Evolutionary conservation across 2,329 filamentous ascomycete species (phyloP).

Genomic region (Decorospora gaudefroyi): DNA sequence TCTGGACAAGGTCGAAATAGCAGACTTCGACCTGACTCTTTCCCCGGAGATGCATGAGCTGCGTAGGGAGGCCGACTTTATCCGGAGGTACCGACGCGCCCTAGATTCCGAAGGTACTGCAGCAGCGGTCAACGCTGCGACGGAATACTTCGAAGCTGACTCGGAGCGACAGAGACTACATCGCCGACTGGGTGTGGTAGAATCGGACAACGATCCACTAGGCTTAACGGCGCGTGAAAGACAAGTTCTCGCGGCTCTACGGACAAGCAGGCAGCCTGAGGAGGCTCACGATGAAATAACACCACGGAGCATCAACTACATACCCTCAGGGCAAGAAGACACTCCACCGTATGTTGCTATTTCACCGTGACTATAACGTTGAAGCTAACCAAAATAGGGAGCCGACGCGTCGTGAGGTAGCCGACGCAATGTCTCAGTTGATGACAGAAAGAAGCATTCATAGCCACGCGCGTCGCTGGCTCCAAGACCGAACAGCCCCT

Average conservation of each 20-base stretch:
- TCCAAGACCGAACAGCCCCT: conserved; percentile 34
- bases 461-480: conserved; percentile 24
- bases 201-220: conserved; percentile 52
- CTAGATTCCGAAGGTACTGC: conserved; percentile 45
- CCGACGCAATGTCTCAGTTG: conserved; percentile 29
- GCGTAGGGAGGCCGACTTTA: conserved; percentile 53
- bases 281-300: conserved; percentile 48
- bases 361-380: conserved; percentile 11
- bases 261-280: conserved; percentile 50
- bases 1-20: conserved; percentile 61
- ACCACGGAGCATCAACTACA: conserved; percentile 53
- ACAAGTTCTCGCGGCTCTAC: conserved; percentile 53
- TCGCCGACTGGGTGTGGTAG: conserved; percentile 45
- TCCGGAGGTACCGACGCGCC: conserved; percentile 50
- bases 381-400: conserved; percentile 13
- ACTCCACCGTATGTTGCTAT: conserved; percentile 30
- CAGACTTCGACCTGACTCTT: conserved; percentile 53
- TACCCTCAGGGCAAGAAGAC: conserved; percentile 28
- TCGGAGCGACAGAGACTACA: conserved; percentile 38
- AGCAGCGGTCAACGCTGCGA: conserved; percentile 48
- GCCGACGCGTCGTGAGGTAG: conserved; percentile 26
- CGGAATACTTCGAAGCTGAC: conserved; percentile 52
- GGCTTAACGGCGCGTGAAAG: conserved; percentile 54
- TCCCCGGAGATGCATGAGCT: conserved; percentile 53
- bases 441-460: conserved; percentile 25